Base-by-base conservation (phyloP, 805 yeast species). In the Metschnikowia amazonensis region DNA sequence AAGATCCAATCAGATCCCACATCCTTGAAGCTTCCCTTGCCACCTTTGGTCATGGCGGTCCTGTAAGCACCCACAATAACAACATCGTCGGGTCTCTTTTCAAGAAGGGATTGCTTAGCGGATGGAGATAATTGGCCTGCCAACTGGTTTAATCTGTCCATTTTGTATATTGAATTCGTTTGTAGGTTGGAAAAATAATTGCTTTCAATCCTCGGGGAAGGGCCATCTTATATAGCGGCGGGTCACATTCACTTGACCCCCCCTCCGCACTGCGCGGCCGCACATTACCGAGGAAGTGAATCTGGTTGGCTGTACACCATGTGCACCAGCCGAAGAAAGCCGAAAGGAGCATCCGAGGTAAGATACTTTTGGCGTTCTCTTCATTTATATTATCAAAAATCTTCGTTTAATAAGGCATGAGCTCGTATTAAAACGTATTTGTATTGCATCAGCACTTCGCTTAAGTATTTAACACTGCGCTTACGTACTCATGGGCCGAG, bases 51-150 rank as follows among this genome's bases (percentile, higher is more conserved):
- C 50, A 88, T 74, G 25, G 98, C 92, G 3, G 97, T 87, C 70
- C 98, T 81, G 74, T 86, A 83, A 28, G 97, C 96, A 40, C 81
- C 84, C 30, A 89, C 89, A 46, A 92, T 81, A 36, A 92, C 97
- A 32, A 92, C 95, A 65, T 92, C 98, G 55, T 87, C 88, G 3
- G 92, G 83, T 66, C 78, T 75, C 67, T 86, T 83, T 50, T 76
- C 72, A 46, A 65, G 58, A 44, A 78, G 54, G 47, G 72, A 56
- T 57, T 70, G 72, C 52, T 68, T 70, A 35, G 74, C 56, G 35
- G 67, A 65, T 35, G 73, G 73, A 45, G 55, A 62, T 55, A 71
- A 63, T 59, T 71, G 75, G 44, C 75, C 74, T 40, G 69, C 60
- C 62, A 71, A 65, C 60, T 70, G 75, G 53, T 69, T 69, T 55